Percentiles rank a stretch among this genome's conserved stretches.
phyloP scores from a whole-genome alignment of 2,329 filamentous ascomycete genomes.

The Alternaria viburni region DNA sequence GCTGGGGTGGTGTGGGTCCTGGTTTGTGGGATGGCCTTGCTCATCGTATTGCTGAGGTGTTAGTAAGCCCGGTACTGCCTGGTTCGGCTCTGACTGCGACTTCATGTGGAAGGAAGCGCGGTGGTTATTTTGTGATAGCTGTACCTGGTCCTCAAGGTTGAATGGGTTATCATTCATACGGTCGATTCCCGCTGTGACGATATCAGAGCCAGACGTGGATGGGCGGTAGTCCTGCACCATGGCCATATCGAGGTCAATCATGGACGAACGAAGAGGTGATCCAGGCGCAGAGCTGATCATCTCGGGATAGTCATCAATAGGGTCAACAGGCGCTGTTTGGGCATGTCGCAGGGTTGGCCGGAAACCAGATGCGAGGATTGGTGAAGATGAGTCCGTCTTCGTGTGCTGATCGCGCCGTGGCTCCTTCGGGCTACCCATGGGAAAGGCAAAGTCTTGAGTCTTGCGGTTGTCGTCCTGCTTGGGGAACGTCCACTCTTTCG shows the following conservation, averaged over 20 bases:
- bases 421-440: conserved; percentile 34
- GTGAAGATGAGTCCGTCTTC: conserved; percentile 31
- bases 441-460: conserved; percentile 46
- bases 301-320: conserved; percentile 48
- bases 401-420: conserved; percentile 17
- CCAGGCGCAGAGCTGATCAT: conserved; percentile 39
- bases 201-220: conserved; percentile 50
- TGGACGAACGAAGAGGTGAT: conserved; percentile 49
- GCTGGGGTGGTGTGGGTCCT: conserved; percentile 35
- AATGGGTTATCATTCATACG: conserved; percentile 56
- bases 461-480: conserved; percentile 34
- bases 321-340: conserved; percentile 49
- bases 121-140: conserved; percentile 47
- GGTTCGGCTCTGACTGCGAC: conserved; percentile 50
- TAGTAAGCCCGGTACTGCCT: conserved; percentile 44
- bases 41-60: conserved; percentile 47
- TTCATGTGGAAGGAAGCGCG: conserved; percentile 49
- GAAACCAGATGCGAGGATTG: conserved; percentile 43
- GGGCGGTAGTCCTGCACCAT: conserved; percentile 52
- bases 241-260: conserved; percentile 53
- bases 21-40: conserved; percentile 40
- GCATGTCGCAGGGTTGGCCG: conserved; percentile 51
- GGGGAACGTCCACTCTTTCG: conserved; percentile 40
- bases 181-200: conserved; percentile 47
- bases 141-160: conserved; percentile 56